A percentile compares a stretch with the other conserved stretches of the same genome.
These are phyloP conservation scores for Arthrobotrys sphaeroides DNA, from an alignment of 2,329 filamentous ascomycete species.

Conservation along the genomic window DNA sequence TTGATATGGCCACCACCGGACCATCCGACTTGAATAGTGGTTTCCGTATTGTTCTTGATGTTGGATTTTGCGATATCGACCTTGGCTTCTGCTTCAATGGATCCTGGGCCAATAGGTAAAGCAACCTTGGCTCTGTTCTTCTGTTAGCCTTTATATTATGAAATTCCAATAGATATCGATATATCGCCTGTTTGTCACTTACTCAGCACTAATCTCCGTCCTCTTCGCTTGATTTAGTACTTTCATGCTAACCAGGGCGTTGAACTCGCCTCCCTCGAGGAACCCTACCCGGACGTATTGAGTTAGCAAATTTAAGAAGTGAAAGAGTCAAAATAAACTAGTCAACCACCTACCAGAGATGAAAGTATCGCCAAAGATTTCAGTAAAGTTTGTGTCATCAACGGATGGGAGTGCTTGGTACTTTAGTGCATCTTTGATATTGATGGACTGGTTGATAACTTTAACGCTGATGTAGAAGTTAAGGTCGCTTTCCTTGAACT, in stretches of 20 bases:
- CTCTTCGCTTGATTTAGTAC: slow-evolving; percentile 1
- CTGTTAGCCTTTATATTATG: too few species aligned
- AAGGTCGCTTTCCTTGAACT: slow-evolving; percentile 58
- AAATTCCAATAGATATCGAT: too few species aligned
- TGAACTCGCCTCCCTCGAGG: slow-evolving; percentile 59
- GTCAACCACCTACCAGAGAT: slow-evolving; percentile 54
- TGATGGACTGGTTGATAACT: slow-evolving; percentile 58
- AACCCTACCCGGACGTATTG: too few species aligned
- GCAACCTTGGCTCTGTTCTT: too few species aligned
- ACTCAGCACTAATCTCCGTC: too few species aligned
- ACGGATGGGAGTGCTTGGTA: slow-evolving; percentile 41
- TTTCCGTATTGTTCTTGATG: slow-evolving; percentile 53
- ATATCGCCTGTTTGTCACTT: too few species aligned
- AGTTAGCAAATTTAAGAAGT: too few species aligned
- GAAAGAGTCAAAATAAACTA: too few species aligned
- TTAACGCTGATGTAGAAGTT: slow-evolving; percentile 58
- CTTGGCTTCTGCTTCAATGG: slow-evolving; percentile 4
- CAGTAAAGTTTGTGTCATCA: too few species aligned
- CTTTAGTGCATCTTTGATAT: slow-evolving; percentile 54
- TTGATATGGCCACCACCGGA: slow-evolving; percentile 57
- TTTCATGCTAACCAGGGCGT: slow-evolving; percentile 57
- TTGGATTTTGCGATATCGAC: slow-evolving; percentile 22
- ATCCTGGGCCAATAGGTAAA: too few species aligned
- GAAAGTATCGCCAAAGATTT: not conserved
- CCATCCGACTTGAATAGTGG: slow-evolving; percentile 56